These are phyloP conservation scores for Fusarium fujikuroi DNA, from an alignment of 2,329 filamentous ascomycete genomes.

Conservation along the genomic window DNA sequence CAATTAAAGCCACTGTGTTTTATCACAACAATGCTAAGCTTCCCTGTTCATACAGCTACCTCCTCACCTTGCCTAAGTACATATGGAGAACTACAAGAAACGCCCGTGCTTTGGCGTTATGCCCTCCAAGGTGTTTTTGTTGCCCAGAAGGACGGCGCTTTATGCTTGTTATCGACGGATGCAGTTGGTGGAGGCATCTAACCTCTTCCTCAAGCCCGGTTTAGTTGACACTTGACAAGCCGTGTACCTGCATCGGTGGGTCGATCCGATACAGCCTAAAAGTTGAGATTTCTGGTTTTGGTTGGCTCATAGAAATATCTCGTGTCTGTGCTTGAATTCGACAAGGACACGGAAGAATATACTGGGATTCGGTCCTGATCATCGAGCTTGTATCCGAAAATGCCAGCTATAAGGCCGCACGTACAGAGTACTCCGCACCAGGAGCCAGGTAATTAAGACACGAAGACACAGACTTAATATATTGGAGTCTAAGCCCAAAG, in stretches of 20 bases:
- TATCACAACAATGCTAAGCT: not conserved
- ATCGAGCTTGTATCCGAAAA: not conserved
- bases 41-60: not conserved
- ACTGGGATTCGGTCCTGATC: not conserved
- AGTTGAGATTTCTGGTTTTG: not conserved
- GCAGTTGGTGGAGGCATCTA: slow-evolving; percentile 15
- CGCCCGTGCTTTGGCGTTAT: not conserved
- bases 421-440: not conserved
- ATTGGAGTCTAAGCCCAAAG: slow-evolving; percentile 16
- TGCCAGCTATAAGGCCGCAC: not conserved
- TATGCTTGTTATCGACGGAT: not conserved
- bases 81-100: not conserved
- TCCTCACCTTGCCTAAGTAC: not conserved
- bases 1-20: slow-evolving; percentile 19
- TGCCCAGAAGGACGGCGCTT: slow-evolving; percentile 3
- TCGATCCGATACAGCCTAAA: slow-evolving; percentile 22
- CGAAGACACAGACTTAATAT: not conserved
- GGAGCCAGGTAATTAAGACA: not conserved
- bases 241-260: slow-evolving; percentile 40
- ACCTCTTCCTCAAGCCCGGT: slow-evolving; percentile 3
- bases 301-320: not conserved
- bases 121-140: not conserved
- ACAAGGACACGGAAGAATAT: not conserved
- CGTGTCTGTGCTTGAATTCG: not conserved
- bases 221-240: slow-evolving; percentile 25